Evolutionary conservation across 2,329 filamentous ascomycete species (phyloP), one percentile per base, ranked within the genome.

Genomic region (Monosporascus sp.): DNA sequence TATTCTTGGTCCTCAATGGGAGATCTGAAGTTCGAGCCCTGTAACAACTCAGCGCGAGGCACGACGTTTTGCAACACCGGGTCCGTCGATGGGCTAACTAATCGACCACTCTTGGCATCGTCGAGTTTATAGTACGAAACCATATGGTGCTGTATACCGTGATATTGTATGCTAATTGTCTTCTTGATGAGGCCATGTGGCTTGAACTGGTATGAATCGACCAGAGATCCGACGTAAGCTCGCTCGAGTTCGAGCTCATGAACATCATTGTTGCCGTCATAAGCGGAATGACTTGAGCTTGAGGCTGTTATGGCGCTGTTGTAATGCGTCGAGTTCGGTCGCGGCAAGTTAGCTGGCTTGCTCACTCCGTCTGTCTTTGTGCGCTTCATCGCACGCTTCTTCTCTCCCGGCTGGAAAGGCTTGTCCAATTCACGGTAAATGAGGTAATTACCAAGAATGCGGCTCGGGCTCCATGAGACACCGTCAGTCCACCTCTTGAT

Each of bases 401-500:
- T 94, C 74, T 93, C 88, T 7, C 89, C 89, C 0, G 89, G 87
- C 2, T 87, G 85, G 60, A 92, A 92, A 0, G 87, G 85, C 63
- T 87, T 84, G 58, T 88, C 82, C 44, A 95, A 79, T 68, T 96
- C 89, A 31, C 91, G 85, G 65, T 96, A 96, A 60, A 95, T 82
- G 44, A 96, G 79, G 62, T 91, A 95, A 67, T 94, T 94, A 54
- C 87, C 87, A 48, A 93, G 77, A 48, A 95, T 93, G 17, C 88
- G 86, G 69, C 87, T 95, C 0, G 92, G 92, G 61, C 89, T 95
- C 92, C 92, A 97, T 7, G 87, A 86, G 11, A 93, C 84, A 15
- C 92, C 91, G 62, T 97, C 92, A 0, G 91, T 96, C 92, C 92
- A 97, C 52, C 92, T 81, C 74, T 95, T 95, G 73, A 96, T 96